These are phyloP conservation scores for Boletus reticuloceps DNA, from an alignment of 768 basidiomycete genomes.

Conservation along the genomic window DNA sequence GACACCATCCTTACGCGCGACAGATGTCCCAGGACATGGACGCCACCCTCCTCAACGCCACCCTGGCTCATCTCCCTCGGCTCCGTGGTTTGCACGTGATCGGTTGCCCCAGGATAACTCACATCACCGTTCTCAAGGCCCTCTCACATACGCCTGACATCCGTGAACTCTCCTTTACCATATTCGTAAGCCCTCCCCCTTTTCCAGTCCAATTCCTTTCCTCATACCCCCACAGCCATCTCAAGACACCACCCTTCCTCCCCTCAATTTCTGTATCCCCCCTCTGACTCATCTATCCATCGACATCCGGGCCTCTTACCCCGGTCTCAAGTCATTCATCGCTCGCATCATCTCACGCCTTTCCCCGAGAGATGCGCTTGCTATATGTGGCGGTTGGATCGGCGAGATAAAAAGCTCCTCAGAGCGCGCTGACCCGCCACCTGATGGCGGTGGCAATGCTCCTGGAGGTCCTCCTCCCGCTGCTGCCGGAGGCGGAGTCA, in stretches of 20 bases:
- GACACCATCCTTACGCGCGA: neutral
- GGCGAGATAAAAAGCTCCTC: slow-evolving; percentile 31
- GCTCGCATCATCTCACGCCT: slow-evolving; percentile 22
- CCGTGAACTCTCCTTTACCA: slow-evolving; percentile 59
- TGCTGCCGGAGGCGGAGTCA: neutral
- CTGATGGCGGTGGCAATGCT: neutral
- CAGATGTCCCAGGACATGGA: slow-evolving; percentile 61
- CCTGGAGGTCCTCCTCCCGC: neutral
- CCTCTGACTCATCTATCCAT: slow-evolving; percentile 51
- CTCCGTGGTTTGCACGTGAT: slow-evolving; percentile 61
- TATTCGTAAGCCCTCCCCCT: slow-evolving; percentile 43
- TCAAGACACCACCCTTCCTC: slow-evolving; percentile 7
- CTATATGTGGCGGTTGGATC: slow-evolving; percentile 29
- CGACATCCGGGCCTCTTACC: slow-evolving; percentile 41
- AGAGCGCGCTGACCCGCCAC: slow-evolving; percentile 11
- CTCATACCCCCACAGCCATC: slow-evolving; percentile 9
- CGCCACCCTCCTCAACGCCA: slow-evolving; percentile 45
- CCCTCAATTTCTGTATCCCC: slow-evolving; percentile 29
- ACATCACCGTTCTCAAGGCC: slow-evolving; percentile 46
- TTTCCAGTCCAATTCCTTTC: neutral
- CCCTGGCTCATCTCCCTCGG: slow-evolving; percentile 48
- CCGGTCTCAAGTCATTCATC: slow-evolving; percentile 16
- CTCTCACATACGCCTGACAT: slow-evolving; percentile 49
- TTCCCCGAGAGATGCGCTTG: slow-evolving; percentile 30
- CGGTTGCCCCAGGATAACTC: slow-evolving; percentile 56